Base-by-base conservation (phyloP, 352 stramenopile genomes). In the Elongisporangium senticosum region DNA sequence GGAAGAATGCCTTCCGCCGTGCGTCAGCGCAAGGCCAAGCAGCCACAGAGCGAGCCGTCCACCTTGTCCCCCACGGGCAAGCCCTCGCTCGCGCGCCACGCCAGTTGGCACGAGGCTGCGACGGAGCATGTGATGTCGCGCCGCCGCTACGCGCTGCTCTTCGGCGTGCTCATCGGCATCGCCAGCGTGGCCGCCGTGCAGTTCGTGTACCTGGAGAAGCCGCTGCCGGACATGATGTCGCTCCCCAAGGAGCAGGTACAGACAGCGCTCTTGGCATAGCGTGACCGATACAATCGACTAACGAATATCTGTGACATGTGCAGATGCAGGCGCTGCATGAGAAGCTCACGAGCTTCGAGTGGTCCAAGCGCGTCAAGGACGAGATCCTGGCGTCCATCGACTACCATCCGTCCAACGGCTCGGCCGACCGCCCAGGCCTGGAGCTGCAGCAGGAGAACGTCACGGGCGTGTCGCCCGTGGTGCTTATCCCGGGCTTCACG, bases 401-500 rank as follows among this genome's bases (percentile, higher is more conserved):
- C 61, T 77, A 80, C 67, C 65, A 72, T 0, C 79, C 83, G 7
- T 55, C 74, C 52, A 61, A 83, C 3, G 68, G 64, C 33, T 58
- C 65, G 6, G 49, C 53, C 0, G 63, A 68, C 22, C 83, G 83
- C 0, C 83, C 83, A 0, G 81, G 83, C 0, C 55, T 86, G 3
- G 26, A 76, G 24, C 67, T 90, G 21, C 67, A 63, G 19, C 63
- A 74, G 5, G 60, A 85, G 15, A 78, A 83, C 21, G 49, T 90
- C 20, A 72, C 63, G 51, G 79, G 77, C 23, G 70, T 82, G 64
- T 90, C 79, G 49, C 83, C 83, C 5, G 79, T 98, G 3, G 75
- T 98, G 14, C 79, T 98, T 49, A 61, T 98, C 14, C 96, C 94
- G 4, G 94, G 96, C 10, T 98, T 98, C 65, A 83, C 95, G 21